phyloP scores from a whole-genome alignment of 2,329 filamentous ascomycete genomes.

The Cytospora paraplurivora region DNA sequence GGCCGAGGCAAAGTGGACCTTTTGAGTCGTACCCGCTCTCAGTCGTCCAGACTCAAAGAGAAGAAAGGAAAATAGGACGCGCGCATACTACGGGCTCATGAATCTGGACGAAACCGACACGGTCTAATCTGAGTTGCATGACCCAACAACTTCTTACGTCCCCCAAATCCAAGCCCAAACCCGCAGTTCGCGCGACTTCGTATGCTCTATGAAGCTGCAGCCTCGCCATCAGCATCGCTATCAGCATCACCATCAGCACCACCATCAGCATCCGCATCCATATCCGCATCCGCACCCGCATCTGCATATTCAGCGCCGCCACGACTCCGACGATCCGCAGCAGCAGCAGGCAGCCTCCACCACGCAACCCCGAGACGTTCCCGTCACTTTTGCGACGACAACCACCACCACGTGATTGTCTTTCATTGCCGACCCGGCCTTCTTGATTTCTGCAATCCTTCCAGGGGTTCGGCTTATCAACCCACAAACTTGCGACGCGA shows the following conservation, averaged over 20 bases:
- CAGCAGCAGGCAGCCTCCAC: slow-evolving; percentile 21
- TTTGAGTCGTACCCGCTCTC: neutral
- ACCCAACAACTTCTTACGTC: neutral
- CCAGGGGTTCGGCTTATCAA: slow-evolving; percentile 13
- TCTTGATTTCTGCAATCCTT: slow-evolving; percentile 19
- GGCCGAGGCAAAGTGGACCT: neutral
- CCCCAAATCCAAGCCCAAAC: neutral
- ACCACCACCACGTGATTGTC: slow-evolving; percentile 21
- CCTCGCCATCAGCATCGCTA: slow-evolving; percentile 15
- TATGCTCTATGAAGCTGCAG: slow-evolving; percentile 24
- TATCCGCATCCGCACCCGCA: neutral
- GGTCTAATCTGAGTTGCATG: slow-evolving; percentile 9
- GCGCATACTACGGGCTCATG: neutral
- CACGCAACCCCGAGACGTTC: slow-evolving; percentile 23
- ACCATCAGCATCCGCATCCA: neutral
- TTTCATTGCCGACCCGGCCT: slow-evolving; percentile 9
- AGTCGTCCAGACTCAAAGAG: neutral
- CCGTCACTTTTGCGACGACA: slow-evolving; percentile 11
- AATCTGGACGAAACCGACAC: neutral
- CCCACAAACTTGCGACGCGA: neutral
- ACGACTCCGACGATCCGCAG: neutral
- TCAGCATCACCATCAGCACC: neutral
- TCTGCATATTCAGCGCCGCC: neutral
- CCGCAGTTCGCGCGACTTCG: slow-evolving; percentile 9
- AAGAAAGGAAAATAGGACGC: neutral